Percentiles rank a stretch among this genome's conserved stretches.
These are phyloP conservation scores for Sequoia sempervirens DNA, from an alignment of 75 land plant species.

Conservation along the genomic window DNA sequence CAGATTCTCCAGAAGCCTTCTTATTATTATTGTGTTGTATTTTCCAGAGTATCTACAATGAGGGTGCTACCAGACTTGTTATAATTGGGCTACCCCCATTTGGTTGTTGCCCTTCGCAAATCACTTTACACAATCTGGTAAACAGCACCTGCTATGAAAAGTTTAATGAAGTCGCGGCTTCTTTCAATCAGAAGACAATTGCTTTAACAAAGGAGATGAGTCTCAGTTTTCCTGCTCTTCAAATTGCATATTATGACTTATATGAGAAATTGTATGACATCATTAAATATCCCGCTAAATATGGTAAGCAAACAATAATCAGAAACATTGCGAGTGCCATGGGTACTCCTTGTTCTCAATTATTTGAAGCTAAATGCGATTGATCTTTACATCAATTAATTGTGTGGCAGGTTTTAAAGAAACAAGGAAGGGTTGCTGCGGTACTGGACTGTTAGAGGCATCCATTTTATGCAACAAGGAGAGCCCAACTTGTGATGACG, in stretches of 20 bases:
- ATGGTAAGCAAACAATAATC: background rate
- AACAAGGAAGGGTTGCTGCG: constrained; percentile 41
- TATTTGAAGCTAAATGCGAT: no score
- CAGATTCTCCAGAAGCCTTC: no score
- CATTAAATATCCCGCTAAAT: background rate
- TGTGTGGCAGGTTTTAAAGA: constrained; percentile 28
- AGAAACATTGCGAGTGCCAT: background rate
- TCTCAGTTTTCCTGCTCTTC: background rate
- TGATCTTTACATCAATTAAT: background rate
- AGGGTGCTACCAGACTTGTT: background rate
- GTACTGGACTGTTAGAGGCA: constrained; percentile 37
- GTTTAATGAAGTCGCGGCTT: background rate
- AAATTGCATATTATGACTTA: background rate
- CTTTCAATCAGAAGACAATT: background rate
- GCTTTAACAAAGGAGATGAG: background rate
- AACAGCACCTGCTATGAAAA: background rate
- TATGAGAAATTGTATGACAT: background rate
- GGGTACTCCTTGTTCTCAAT: background rate
- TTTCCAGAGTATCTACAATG: background rate
- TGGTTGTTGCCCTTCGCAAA: constrained; percentile 5
- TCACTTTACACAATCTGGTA: background rate
- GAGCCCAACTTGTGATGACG: constrained; percentile 18
- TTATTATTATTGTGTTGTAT: no score
- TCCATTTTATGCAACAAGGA: constrained; percentile 20
- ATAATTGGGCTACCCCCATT: background rate